Evolutionary conservation across 805 yeast genomes (phyloP).

Genomic region (Starmera caribaea): DNA sequence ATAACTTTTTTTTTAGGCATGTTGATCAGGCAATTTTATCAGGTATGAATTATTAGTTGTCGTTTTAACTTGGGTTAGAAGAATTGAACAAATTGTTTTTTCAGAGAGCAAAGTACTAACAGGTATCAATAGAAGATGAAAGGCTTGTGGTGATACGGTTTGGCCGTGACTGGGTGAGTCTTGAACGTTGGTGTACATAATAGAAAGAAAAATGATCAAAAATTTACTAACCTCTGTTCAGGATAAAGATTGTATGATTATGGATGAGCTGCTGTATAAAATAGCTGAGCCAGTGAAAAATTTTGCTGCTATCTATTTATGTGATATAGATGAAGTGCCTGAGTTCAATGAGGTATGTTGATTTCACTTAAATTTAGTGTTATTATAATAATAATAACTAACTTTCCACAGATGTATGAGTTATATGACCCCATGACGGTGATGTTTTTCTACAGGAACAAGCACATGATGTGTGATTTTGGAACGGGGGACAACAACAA

Average conservation of each 20-base stretch:
- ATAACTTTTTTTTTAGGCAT: conserved; percentile 41
- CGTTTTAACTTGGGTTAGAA: too few species aligned
- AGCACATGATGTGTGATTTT: conserved; percentile 97
- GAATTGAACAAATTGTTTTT: background rate
- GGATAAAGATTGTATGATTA: conserved; percentile 72
- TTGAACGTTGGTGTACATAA: too few species aligned
- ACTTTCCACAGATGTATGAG: conserved; percentile 60
- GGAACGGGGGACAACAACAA: conserved; percentile 98
- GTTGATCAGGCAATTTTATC: conserved; percentile 94
- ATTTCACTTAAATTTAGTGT: background rate
- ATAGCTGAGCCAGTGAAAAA: conserved; percentile 78
- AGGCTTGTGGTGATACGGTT: conserved; percentile 81
- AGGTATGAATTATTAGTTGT: conserved; percentile 5
- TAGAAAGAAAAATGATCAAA: too few species aligned
- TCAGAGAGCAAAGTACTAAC: conserved; percentile 1
- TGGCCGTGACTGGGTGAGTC: conserved; percentile 51
- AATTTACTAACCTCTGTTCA: conserved; percentile 1
- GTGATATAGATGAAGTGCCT: conserved; percentile 83
- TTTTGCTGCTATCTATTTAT: conserved; percentile 80
- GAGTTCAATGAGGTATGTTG: conserved; percentile 59
- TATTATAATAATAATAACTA: conserved; percentile 1
- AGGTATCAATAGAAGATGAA: conserved; percentile 51
- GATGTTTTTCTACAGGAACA: conserved; percentile 89
- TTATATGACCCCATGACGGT: conserved; percentile 82
- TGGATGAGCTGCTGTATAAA: conserved; percentile 79